Conservation (phyloP, 2,329 filamentous ascomycete species). For the Neoarthrinium moseri region DNA sequence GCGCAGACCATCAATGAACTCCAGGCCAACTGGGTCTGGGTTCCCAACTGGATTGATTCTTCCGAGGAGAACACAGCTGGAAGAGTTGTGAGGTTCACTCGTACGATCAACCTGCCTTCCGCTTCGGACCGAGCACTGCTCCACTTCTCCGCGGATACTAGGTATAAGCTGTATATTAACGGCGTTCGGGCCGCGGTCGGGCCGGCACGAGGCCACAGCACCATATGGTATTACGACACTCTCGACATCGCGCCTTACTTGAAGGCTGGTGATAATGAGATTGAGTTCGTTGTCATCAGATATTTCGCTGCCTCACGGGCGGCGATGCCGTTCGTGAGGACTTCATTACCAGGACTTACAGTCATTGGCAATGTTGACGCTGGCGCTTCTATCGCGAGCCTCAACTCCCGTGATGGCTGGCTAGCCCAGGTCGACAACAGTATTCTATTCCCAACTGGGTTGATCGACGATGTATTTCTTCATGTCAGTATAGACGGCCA, state of each 20-base stretch:
- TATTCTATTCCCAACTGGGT: neutral
- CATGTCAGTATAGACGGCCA: neutral
- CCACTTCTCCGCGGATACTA: slow-evolving; percentile 1
- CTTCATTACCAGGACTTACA: slow-evolving; percentile 3
- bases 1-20: slow-evolving; percentile 1
- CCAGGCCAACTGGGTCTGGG: slow-evolving; percentile 7
- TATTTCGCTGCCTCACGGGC: slow-evolving; percentile 2
- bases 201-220: neutral
- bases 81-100: slow-evolving; percentile 1
- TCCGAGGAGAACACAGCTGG: slow-evolving; percentile 1
- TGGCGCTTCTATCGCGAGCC: neutral
- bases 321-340: slow-evolving; percentile 6
- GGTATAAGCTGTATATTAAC: slow-evolving; percentile 6
- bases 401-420: slow-evolving; percentile 1
- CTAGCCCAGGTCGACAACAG: neutral
- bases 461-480: slow-evolving; percentile 5
- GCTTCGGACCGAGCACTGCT: neutral
- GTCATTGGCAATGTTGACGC: neutral
- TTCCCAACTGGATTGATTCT: slow-evolving; percentile 6
- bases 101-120: neutral
- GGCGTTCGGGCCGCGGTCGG: slow-evolving; percentile 3
- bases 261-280: neutral
- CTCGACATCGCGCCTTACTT: neutral
- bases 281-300: neutral
- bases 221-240: slow-evolving; percentile 7